Evolutionary conservation across 1,139 yeast species (phyloP), one percentile per base, ranked within the genome.

Genomic region (Hemisphaericaspora xylofermentans): DNA sequence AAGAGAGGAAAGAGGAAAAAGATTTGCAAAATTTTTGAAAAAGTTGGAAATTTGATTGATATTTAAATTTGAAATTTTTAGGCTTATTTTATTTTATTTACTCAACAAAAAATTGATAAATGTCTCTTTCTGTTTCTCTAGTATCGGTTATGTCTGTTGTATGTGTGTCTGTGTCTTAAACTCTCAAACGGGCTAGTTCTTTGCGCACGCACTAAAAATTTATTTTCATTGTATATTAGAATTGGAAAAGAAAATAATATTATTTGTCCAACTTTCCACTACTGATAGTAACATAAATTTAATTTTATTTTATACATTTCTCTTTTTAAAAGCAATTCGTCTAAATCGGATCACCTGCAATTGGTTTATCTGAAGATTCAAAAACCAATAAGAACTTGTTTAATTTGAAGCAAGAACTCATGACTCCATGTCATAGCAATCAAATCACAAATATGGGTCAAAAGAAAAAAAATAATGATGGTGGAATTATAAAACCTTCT

Each of bases 221-320:
- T 9, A 26, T 13, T 13, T n/a, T 26, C 6, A 8, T 25, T 25
- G 5, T 25, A 5, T 12, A 4, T 12, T 9, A 9, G 13, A 13
- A 28, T 28, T 28, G 7, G 18, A 29, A 29, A 29, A 29, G 33
- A 29, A 29, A 29, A 10, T 12, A 33, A 21, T 33, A 33, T 22
- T 33, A 33, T 33, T 33, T 33, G 36, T 17, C 12, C 14, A 32
- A 32, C 10, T 25, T 6, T 34, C 24, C 36, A 34, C 21, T 27
- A 14, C 30, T 88, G 8, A 21, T 6, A 21, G 24, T 6, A 21
- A 21, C 24, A n/a, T n/a, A n/a, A n/a, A n/a, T n/a, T n/a, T n/a
- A n/a, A n/a, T n/a, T n/a, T n/a, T n/a, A n/a, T n/a, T n/a, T n/a
- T n/a, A n/a, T n/a, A n/a, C 24, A 21, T 21, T 21, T 21, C 24